These are phyloP conservation scores for Vanilla planifolia DNA, from an alignment of 106 monocot species.

Conservation along the genomic window DNA sequence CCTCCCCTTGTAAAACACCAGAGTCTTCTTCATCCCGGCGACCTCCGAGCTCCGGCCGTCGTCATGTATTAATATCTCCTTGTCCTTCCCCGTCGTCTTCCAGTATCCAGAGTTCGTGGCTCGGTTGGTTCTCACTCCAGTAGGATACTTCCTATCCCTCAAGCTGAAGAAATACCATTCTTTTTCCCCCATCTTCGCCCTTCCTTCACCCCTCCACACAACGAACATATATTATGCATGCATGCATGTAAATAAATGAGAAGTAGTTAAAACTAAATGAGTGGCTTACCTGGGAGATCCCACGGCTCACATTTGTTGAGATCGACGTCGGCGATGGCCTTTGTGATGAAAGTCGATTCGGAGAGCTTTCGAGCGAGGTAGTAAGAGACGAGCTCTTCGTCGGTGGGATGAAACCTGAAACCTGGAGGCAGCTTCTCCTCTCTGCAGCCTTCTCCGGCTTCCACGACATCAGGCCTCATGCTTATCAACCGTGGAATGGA, in stretches of 20 bases:
- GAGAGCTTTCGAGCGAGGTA: constrained; percentile 57
- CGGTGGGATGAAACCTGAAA: constrained; percentile 70
- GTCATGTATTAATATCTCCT: constrained; percentile 74
- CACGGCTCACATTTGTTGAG: constrained; percentile 84
- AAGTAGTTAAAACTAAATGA: neutral
- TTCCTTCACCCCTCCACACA: constrained; percentile 21
- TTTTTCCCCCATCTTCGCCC: constrained; percentile 70
- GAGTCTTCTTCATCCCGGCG: constrained; percentile 87
- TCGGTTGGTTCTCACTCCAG: constrained; percentile 62
- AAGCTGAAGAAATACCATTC: constrained; percentile 88
- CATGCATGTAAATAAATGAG: neutral
- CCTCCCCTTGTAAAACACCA: constrained; percentile 82
- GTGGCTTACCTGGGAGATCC: constrained; percentile 79
- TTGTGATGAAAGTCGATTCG: constrained; percentile 37
- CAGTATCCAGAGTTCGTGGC: constrained; percentile 65
- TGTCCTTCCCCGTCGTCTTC: constrained; percentile 84
- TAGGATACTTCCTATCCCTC: constrained; percentile 71
- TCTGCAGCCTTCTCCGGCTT: too few species aligned
- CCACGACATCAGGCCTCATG: too few species aligned
- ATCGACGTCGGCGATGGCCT: constrained; percentile 61
- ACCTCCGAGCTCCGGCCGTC: constrained; percentile 25
- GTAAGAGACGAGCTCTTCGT: constrained; percentile 76
- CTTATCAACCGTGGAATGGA: too few species aligned
- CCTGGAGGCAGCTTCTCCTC: constrained; percentile 63
- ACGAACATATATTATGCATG: neutral